Percentiles rank a stretch among this genome's conserved stretches.
Evolutionary conservation across 371 early-diverging fungal species (phyloP).

Genomic region (Basidiobolus heterosporus): DNA sequence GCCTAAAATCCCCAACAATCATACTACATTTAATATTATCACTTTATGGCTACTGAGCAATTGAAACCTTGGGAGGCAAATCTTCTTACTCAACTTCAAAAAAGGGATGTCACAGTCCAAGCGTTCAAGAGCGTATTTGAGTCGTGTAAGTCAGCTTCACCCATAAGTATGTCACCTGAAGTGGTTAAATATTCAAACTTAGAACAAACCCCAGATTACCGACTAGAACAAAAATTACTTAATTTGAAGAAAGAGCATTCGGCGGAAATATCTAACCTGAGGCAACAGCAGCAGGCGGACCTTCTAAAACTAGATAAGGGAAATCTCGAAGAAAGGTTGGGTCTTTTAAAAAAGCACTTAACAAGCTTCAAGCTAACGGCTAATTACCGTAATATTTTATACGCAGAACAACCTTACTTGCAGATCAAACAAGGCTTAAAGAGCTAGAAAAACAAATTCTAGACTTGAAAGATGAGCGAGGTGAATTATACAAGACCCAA

Average conservation of each 20-base stretch:
- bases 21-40: too few relatives aligned
- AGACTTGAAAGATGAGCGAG: slow-evolving; percentile 67
- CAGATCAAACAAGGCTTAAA: slow-evolving; percentile 33
- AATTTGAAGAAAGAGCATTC: neutral
- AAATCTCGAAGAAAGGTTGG: neutral
- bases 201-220: neutral
- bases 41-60: neutral
- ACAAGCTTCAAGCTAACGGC: too few relatives aligned
- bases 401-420: neutral
- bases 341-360: slow-evolving; percentile 6
- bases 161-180: neutral
- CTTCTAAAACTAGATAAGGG: neutral
- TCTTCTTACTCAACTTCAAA: slow-evolving; percentile 12
- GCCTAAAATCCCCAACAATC: too few relatives aligned
- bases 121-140: slow-evolving; percentile 16
- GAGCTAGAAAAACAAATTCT: slow-evolving; percentile 62
- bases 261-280: neutral
- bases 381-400: too few relatives aligned
- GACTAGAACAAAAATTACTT: neutral
- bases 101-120: slow-evolving; percentile 13
- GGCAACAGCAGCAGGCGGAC: neutral
- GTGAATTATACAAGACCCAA: slow-evolving; percentile 80
- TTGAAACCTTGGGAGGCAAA: slow-evolving; percentile 12
- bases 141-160: slow-evolving; percentile 9
- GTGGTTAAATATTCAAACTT: neutral